These are phyloP conservation scores for Ophiostoma fasciatum DNA, from an alignment of 2,329 filamentous ascomycete genomes.

Conservation along the genomic window DNA sequence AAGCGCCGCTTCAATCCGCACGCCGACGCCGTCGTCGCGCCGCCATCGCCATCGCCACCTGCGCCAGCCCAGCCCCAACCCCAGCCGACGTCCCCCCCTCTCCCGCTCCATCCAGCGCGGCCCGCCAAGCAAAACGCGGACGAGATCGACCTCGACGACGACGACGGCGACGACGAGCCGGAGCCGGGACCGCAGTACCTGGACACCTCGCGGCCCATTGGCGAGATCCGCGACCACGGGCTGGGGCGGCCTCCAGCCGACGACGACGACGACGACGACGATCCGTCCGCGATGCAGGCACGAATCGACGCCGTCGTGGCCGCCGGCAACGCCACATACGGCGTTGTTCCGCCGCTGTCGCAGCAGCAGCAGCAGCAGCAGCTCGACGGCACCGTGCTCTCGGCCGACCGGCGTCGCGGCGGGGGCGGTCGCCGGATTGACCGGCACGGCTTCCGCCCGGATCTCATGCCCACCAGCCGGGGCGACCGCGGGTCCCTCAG, in stretches of 20 bases:
- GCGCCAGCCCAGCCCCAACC: background rate
- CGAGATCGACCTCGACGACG: constrained; percentile 29
- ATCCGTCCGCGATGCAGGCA: constrained; percentile 11
- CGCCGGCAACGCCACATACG: constrained; percentile 8
- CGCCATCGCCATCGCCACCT: background rate
- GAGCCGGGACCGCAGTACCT: constrained; percentile 17
- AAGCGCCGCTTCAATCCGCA: constrained; percentile 52
- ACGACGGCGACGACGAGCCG: constrained; percentile 18
- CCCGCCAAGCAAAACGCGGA: constrained; percentile 21
- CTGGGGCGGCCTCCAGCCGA: background rate
- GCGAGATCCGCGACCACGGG: constrained; percentile 8
- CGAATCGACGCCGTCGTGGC: constrained; percentile 16
- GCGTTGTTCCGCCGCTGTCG: no score
- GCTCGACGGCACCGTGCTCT: constrained; percentile 10
- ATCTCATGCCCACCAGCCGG: background rate
- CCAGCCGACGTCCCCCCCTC: constrained; percentile 11
- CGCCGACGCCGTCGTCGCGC: constrained; percentile 31
- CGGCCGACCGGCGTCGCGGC: constrained; percentile 1
- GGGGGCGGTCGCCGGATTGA: background rate
- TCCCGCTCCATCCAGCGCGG: constrained; percentile 9
- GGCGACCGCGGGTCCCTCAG: background rate
- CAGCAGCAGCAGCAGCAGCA: no score
- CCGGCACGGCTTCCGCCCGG: constrained; percentile 4
- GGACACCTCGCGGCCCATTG: constrained; percentile 19
- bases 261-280: constrained; percentile 7